Evolutionary conservation across 192 early-diverging fungal genomes (phyloP).

Genomic region (Entrophospora sp.): DNA sequence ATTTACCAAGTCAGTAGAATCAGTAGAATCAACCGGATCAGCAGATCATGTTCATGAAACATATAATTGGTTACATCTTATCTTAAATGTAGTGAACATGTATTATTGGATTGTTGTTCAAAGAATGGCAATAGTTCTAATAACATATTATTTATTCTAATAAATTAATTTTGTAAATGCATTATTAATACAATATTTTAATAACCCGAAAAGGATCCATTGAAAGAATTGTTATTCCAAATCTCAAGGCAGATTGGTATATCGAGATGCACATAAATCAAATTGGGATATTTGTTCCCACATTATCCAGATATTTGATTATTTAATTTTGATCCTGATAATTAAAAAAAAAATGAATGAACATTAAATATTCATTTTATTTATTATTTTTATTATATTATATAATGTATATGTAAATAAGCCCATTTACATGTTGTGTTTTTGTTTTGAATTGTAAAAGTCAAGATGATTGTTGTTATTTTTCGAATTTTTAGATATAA

Average conservation of each 20-base stretch:
- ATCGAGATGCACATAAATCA: slow-evolving; percentile 65
- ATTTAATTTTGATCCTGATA: too few relatives aligned
- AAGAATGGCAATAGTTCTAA: slow-evolving; percentile 24
- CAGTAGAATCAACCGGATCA: neutral
- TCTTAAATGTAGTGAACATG: slow-evolving; percentile 70
- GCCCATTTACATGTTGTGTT: too few relatives aligned
- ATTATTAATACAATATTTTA: neutral
- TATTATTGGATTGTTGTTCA: slow-evolving; percentile 62
- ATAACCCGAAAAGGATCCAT: too few relatives aligned
- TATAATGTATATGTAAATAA: too few relatives aligned
- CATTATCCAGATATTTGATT: too few relatives aligned
- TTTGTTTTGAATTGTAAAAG: too few relatives aligned
- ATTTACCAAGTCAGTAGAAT: neutral
- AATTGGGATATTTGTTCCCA: slow-evolving; percentile 79
- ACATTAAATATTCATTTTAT: too few relatives aligned
- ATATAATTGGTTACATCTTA: slow-evolving; percentile 60
- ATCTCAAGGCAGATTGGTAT: slow-evolving; percentile 57
- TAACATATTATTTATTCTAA: neutral
- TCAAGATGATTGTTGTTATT: too few relatives aligned
- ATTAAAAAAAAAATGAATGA: too few relatives aligned
- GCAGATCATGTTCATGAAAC: slow-evolving; percentile 5
- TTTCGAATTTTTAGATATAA: too few relatives aligned
- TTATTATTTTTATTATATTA: too few relatives aligned
- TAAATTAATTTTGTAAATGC: neutral
- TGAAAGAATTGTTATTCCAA: slow-evolving; percentile 62